A percentile compares a stretch with the other conserved stretches of the same genome.
Conservation (phyloP, 2,329 filamentous ascomycete genomes). For the Metarhizium guizhouense region DNA sequence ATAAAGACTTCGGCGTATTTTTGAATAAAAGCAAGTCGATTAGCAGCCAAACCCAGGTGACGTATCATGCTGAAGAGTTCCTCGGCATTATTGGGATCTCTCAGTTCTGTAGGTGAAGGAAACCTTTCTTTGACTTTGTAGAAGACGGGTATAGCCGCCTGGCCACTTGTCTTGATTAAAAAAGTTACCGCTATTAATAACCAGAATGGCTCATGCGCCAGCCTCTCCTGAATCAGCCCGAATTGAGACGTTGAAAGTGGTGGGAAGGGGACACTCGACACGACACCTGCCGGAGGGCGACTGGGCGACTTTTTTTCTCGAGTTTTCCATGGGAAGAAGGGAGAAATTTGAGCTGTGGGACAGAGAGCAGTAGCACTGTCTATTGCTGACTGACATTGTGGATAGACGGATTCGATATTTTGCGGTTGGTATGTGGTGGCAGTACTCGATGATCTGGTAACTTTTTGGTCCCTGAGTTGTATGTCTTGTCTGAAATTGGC, state of each 20-base stretch:
- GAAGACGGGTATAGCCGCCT: slow-evolving; percentile 66
- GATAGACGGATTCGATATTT: neutral
- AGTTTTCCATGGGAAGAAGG: slow-evolving; percentile 20
- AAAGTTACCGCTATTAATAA: slow-evolving; percentile 78
- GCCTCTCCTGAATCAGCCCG: slow-evolving; percentile 75
- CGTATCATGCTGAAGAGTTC: slow-evolving; percentile 55
- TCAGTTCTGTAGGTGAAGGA: slow-evolving; percentile 56
- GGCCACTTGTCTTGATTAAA: slow-evolving; percentile 71
- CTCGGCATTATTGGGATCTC: slow-evolving; percentile 34
- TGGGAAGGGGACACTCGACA: slow-evolving; percentile 57
- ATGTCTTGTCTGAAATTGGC: neutral
- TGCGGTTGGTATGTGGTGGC: neutral
- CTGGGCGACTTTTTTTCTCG: slow-evolving; percentile 12
- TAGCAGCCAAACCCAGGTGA: slow-evolving; percentile 61
- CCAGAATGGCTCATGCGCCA: slow-evolving; percentile 67
- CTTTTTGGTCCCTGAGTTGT: neutral
- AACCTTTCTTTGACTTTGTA: slow-evolving; percentile 59
- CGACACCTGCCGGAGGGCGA: slow-evolving; percentile 31
- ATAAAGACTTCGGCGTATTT: slow-evolving; percentile 63
- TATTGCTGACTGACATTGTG: neutral
- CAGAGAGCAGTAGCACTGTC: neutral
- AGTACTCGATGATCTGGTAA: neutral
- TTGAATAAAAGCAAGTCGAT: slow-evolving; percentile 60
- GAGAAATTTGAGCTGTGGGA: slow-evolving; percentile 14
- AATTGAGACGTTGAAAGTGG: slow-evolving; percentile 54